Evolutionary conservation across 2,329 filamentous ascomycete genomes (phyloP), one percentile per base, ranked within the genome.

Genomic region (Penicillium fuscoglaucum): DNA sequence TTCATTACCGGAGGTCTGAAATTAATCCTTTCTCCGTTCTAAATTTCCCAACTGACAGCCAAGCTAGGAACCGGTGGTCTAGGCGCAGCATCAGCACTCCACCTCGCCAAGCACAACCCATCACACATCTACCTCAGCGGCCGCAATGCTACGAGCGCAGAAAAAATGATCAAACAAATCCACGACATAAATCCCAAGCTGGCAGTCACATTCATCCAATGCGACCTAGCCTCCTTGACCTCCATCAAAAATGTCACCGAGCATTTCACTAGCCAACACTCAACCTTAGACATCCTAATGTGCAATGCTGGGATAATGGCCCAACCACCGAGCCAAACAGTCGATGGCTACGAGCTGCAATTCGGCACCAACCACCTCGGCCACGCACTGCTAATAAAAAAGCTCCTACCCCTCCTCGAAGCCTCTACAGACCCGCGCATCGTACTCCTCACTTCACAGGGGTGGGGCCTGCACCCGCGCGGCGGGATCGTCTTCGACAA

Each of bases 321-420:
- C 0, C 63, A 61, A 19, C 72, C 77, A 4, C 68, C 75, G 0
- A 71, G 59, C 2, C 61, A 76, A 9, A 80, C 78, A 6, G 65
- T 68, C 28, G 77, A 83, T 19, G 80, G 80, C 15, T 83, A 81
- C 57, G 82, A 83, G 63, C 61, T 78, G 10, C 77, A 82, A 58
- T 81, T 83, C 58, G 79, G 76, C 1, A 79, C 75, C 2, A 84
- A 83, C 56, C 79, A 83, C 64, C 62, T 83, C 40, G 80, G 80
- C 17, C 80, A 82, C 52, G 78, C 80, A 6, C 72, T 80, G 3
- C 69, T 83, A 13, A 68, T 76, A n/a, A 70, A 76, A 55, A 68
- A 74, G 3, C 64, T 81, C 10, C 55, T 76, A 2, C 74, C 74
- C 13, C 26, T 59, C 6, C 56, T 63, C 7, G 17, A 58, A 28